Conservation (phyloP, 148 eudicot genomes). For the Polygonum maritimum region DNA sequence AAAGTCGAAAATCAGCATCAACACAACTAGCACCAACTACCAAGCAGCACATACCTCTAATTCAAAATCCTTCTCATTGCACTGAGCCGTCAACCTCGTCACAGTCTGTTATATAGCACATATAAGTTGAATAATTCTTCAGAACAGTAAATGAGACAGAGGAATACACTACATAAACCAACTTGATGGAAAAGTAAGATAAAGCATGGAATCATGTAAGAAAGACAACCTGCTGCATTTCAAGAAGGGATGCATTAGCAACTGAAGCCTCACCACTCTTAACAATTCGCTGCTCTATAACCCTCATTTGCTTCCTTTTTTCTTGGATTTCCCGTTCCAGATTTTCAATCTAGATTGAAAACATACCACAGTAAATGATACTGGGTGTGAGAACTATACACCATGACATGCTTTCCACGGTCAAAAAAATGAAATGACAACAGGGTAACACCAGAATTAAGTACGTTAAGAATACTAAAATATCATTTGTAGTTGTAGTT, state of each 20-base stretch:
- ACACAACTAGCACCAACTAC: background rate
- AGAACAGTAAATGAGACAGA: background rate
- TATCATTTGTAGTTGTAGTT: background rate
- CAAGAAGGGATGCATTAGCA: conserved; percentile 73
- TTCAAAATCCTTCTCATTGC: conserved; percentile 85
- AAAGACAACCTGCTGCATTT: conserved; percentile 80
- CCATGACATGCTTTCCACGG: background rate
- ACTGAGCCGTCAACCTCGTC: conserved; percentile 68
- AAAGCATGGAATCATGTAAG: conserved; percentile 2
- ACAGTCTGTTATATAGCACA: conserved; percentile 37
- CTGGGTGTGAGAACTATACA: background rate
- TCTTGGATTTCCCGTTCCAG: conserved; percentile 86
- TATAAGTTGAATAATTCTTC: background rate
- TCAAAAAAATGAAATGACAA: background rate
- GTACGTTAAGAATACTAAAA: background rate
- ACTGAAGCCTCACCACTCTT: conserved; percentile 79
- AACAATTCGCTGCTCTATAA: conserved; percentile 70
- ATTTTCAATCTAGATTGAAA: conserved; percentile 49
- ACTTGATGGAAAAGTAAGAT: background rate
- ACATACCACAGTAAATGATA: background rate
- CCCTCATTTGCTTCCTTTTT: conserved; percentile 79
- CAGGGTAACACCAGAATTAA: background rate
- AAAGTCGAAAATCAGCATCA: background rate
- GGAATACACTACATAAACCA: background rate
- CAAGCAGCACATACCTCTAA: conserved; percentile 55